These are phyloP conservation scores for Thraustochytrium striatum DNA, from an alignment of 352 stramenopile species.

Conservation along the genomic window DNA sequence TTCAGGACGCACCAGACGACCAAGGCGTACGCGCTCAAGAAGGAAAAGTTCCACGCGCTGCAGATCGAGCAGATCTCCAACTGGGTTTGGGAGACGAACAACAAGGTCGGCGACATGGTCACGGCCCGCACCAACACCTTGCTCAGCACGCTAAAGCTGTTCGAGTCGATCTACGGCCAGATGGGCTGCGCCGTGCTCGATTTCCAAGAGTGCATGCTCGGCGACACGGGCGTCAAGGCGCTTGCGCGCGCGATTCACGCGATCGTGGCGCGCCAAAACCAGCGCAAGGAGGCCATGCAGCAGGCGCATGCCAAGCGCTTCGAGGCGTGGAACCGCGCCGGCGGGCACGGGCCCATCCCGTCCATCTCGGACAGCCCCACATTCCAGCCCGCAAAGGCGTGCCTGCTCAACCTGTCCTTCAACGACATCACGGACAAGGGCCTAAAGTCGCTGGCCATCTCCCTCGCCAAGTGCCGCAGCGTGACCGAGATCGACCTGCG, in stretches of 20 bases:
- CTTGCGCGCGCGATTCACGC: constrained; percentile 26
- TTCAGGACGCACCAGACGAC: constrained; percentile 25
- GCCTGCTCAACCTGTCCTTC: constrained; percentile 36
- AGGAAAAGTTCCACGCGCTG: neutral
- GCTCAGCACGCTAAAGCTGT: constrained; percentile 18
- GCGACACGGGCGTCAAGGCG: neutral
- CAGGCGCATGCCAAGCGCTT: constrained; percentile 14
- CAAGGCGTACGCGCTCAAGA: neutral
- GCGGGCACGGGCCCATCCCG: neutral
- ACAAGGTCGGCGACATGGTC: neutral
- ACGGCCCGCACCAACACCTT: constrained; percentile 31
- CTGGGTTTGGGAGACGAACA: constrained; percentile 29
- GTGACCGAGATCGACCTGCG: constrained; percentile 34
- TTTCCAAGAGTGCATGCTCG: constrained; percentile 3
- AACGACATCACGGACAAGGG: constrained; percentile 41
- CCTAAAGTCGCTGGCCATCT: constrained; percentile 8
- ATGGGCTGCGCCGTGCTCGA: constrained; percentile 27
- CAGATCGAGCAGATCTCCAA: constrained; percentile 39
- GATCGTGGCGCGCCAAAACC: neutral
- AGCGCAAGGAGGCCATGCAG: constrained; percentile 16
- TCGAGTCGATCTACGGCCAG: constrained; percentile 33
- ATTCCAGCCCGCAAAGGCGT: neutral
- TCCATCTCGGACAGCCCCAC: neutral
- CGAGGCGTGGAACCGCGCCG: neutral
- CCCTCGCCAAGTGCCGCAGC: constrained; percentile 22